phyloP scores from a whole-genome alignment of 345 rosid genomes.

The Salix purpurea region DNA sequence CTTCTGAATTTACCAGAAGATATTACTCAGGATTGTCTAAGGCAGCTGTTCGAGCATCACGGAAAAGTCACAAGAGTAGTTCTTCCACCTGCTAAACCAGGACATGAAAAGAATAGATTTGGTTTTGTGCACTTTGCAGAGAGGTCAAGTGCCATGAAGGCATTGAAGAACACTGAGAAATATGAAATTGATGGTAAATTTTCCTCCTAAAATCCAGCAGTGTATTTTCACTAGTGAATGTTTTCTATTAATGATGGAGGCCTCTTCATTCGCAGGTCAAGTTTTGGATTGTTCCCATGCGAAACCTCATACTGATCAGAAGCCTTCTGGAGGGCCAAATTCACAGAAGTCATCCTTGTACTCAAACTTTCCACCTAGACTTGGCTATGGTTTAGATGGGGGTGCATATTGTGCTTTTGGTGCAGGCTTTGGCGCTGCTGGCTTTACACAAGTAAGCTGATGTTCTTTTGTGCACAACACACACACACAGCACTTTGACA shows the following conservation, averaged over 20 bases:
- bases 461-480: too few relatives aligned
- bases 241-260: neutral
- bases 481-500: neutral
- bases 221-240: neutral
- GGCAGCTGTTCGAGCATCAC: slow-evolving; percentile 25
- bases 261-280: slow-evolving; percentile 18
- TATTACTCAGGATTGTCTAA: slow-evolving; percentile 10
- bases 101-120: slow-evolving; percentile 34
- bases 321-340: slow-evolving; percentile 21
- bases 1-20: slow-evolving; percentile 2
- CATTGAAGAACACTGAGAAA: slow-evolving; percentile 35
- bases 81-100: slow-evolving; percentile 35
- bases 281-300: slow-evolving; percentile 35
- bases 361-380: too few relatives aligned
- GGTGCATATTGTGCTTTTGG: slow-evolving; percentile 23
- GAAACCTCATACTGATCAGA: slow-evolving; percentile 35
- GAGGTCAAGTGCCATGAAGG: slow-evolving; percentile 35
- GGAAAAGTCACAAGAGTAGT: slow-evolving; percentile 32
- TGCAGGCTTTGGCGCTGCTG: slow-evolving; percentile 25
- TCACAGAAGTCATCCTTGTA: slow-evolving; percentile 28
- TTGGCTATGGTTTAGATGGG: slow-evolving; percentile 25
- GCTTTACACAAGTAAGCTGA: neutral
- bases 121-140: slow-evolving; percentile 36
- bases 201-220: neutral
- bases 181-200: slow-evolving; percentile 31